Conservation (phyloP, 2,329 filamentous ascomycete species). For the Magnaporthiopsis rhizophila region DNA sequence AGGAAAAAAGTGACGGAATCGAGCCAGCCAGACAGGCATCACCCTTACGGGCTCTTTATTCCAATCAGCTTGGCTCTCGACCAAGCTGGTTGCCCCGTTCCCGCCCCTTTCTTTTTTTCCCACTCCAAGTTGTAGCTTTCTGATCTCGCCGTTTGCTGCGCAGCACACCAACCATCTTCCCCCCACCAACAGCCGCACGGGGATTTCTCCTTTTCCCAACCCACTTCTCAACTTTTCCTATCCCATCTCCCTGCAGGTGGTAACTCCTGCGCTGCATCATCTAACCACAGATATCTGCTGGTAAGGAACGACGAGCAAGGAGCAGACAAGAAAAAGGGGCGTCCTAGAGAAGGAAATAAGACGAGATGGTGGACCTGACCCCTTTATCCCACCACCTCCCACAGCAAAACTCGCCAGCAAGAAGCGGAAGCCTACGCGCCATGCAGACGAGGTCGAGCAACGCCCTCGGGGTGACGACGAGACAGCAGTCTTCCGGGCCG, state of each 20-base stretch:
- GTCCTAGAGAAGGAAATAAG: not conserved
- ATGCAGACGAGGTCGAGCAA: constrained; percentile 5
- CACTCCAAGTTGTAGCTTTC: not conserved
- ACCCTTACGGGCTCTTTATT: not conserved
- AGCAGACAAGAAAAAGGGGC: not conserved
- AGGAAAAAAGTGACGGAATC: constrained; percentile 3
- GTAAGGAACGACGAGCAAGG: not conserved
- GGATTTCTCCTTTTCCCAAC: not conserved
- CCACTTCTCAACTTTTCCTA: not conserved
- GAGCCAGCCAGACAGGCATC: not conserved
- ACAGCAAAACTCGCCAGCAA: not conserved
- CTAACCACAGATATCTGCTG: not conserved
- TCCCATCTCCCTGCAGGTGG: not conserved
- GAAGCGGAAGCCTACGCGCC: not conserved
- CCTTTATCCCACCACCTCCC: constrained; percentile 2
- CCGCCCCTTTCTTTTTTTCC: not conserved
- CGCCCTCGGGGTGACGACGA: not conserved
- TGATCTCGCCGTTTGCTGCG: constrained; percentile 3
- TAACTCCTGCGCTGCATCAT: not conserved
- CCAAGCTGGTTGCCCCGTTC: not conserved
- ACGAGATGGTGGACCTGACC: not conserved
- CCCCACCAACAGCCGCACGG: not conserved
- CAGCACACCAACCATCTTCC: not conserved
- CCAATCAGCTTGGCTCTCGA: not conserved
- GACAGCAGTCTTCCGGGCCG: too few species aligned